Evolutionary conservation across 169 alveolate species (phyloP), one percentile per base, ranked within the genome.

Genomic region (Babesia sp.): DNA sequence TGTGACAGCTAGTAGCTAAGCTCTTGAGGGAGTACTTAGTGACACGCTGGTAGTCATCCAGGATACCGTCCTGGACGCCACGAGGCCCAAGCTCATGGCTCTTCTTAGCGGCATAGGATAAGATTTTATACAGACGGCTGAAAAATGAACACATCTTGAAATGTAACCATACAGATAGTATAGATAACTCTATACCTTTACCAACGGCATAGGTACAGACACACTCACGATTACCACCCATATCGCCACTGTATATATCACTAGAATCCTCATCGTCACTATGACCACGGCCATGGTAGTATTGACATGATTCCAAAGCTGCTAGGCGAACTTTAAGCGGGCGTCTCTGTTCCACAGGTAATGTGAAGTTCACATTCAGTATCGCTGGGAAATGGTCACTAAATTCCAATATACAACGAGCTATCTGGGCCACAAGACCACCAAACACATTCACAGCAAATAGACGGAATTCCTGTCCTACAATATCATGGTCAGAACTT

Each of bases 401-500:
- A 50, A 64, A 64, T 26, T 64, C 74, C 48, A 28, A n/a, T 24
- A 64, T 48, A 37, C 24, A 69, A 18, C 58, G 67, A 0, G 57
- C 54, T 16, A 69, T 48, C 69, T 69, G 79, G 3, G 69, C 79
- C 12, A 69, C 54, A 34, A 69, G 50, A 18, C 79, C 79, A 33
- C 70, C 67, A 12, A 54, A 69, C 26, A 69, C 79, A 33, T 69
- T 69, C 8, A 69, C 29, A 24, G 70, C 70, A n/a, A 69, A 69
- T 24, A 31, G 46, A 12, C 79, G 42, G 50, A 57, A 69, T 7
- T 69, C 67, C 50, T 69, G 79, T 18, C 70, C 79, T 2, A 64
- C 74, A 0, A 5, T 42, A 1, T 2, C 44, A 20, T 41, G 11
- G 9, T 59, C 55, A 3, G 34, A 0, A 20, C 22, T 12, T 7